These are phyloP conservation scores for Cytauxzoon felis DNA, from an alignment of 169 alveolate genomes.

Conservation along the genomic window DNA sequence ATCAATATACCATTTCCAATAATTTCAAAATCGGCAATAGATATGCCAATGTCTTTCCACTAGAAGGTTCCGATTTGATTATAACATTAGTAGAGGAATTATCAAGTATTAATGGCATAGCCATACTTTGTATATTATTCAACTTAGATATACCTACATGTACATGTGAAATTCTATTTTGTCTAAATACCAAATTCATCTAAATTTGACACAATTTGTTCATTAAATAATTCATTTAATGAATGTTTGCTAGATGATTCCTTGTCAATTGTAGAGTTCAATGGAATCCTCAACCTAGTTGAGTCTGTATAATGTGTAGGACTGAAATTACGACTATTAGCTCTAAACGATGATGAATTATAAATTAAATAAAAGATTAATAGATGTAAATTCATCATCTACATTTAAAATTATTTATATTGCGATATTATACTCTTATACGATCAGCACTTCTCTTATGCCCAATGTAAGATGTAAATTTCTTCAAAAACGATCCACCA, in stretches of 20 bases:
- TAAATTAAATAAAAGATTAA: too few relatives aligned
- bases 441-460: constrained; percentile 69
- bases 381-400: too few relatives aligned
- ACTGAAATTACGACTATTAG: too few relatives aligned
- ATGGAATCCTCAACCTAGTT: too few relatives aligned
- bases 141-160: constrained; percentile 4
- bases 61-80: constrained; percentile 78
- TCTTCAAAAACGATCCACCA: constrained; percentile 45
- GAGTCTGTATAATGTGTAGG: too few relatives aligned
- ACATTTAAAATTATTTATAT: too few relatives aligned
- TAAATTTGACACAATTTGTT: neutral
- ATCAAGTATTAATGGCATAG: constrained; percentile 14
- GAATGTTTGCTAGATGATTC: neutral
- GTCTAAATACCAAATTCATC: constrained; percentile 3
- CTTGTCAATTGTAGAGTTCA: too few relatives aligned
- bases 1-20: neutral
- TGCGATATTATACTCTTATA: constrained; percentile 41
- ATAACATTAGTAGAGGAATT: constrained; percentile 21
- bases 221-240: neutral
- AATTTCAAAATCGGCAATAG: constrained; percentile 81
- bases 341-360: too few relatives aligned
- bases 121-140: constrained; percentile 13
- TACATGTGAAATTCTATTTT: neutral
- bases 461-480: constrained; percentile 55
- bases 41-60: constrained; percentile 89